Evolutionary conservation across 164 flowering plant genomes (phyloP).

Genomic region (Vitis labrusca): DNA sequence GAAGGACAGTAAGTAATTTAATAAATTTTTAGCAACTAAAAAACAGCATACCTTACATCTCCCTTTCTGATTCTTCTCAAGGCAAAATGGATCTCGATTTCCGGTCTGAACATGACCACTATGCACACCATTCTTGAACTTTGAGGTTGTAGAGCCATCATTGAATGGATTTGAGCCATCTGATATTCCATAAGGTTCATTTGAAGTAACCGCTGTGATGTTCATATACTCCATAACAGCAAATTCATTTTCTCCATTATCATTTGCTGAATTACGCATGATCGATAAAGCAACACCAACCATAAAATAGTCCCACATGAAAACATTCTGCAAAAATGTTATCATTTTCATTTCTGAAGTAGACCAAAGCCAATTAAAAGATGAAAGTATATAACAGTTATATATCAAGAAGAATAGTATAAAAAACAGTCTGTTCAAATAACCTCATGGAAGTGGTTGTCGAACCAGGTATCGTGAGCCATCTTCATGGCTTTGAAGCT

Average conservation of each 20-base stretch:
- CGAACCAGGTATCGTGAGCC: slow-evolving; percentile 76
- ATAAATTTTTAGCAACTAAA: neutral
- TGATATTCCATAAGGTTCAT: slow-evolving; percentile 72
- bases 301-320: slow-evolving; percentile 96
- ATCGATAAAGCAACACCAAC: slow-evolving; percentile 84
- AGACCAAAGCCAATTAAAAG: too few relatives aligned
- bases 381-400: too few relatives aligned
- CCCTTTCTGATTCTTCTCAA: slow-evolving; percentile 60
- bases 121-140: slow-evolving; percentile 76
- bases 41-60: slow-evolving; percentile 65
- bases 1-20: too few relatives aligned
- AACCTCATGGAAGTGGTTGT: slow-evolving; percentile 64
- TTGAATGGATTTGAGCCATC: slow-evolving; percentile 93
- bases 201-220: slow-evolving; percentile 82
- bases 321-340: slow-evolving; percentile 60
- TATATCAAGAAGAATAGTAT: too few relatives aligned
- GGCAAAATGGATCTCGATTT: slow-evolving; percentile 78
- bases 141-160: slow-evolving; percentile 52
- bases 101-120: slow-evolving; percentile 90
- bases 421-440: neutral
- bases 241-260: slow-evolving; percentile 76
- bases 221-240: slow-evolving; percentile 88
- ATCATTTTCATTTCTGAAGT: too few relatives aligned
- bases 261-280: slow-evolving; percentile 50
- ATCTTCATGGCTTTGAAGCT: slow-evolving; percentile 75